A percentile compares a stretch with the other conserved stretches of the same genome.
These are phyloP conservation scores for Podospora comata DNA, from an alignment of 495 filamentous ascomycete genomes.

Conservation along the genomic window DNA sequence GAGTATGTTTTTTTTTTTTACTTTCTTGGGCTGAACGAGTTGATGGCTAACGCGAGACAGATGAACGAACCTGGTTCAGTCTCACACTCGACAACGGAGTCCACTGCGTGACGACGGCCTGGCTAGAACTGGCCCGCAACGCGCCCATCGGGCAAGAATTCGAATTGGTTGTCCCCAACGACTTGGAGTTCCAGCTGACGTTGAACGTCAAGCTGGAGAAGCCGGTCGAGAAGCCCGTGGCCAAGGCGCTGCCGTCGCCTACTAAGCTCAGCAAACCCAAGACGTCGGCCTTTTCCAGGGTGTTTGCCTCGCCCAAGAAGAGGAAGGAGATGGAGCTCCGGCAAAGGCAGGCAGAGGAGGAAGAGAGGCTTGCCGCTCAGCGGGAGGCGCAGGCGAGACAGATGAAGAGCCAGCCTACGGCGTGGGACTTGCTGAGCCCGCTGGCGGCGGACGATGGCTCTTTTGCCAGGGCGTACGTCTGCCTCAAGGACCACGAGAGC, in stretches of 20 bases:
- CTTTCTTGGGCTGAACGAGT: background rate
- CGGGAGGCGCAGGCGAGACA: constrained; percentile 63
- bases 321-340: constrained; percentile 86
- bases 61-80: constrained; percentile 86
- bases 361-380: constrained; percentile 61
- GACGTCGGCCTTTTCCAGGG: constrained; percentile 79
- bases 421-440: constrained; percentile 83
- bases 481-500: constrained; percentile 85
- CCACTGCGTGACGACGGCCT: constrained; percentile 94
- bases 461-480: constrained; percentile 89
- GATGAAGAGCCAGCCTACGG: constrained; percentile 53
- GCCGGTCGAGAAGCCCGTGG: constrained; percentile 53
- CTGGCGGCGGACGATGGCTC: constrained; percentile 86
- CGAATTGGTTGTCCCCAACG: constrained; percentile 92
- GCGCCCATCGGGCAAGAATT: constrained; percentile 98
- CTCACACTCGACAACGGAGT: constrained; percentile 95
- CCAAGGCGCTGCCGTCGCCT: constrained; percentile 46
- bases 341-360: constrained; percentile 71
- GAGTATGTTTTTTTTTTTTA: constrained; percentile 55
- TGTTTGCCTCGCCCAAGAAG: constrained; percentile 93
- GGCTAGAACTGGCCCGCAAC: constrained; percentile 86
- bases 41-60: constrained; percentile 47
- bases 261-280: constrained; percentile 62
- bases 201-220: constrained; percentile 91
- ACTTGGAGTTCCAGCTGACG: constrained; percentile 95